Evolutionary conservation across 2,329 filamentous ascomycete species (phyloP), one percentile per base, ranked within the genome.

Genomic region (Monilinia aucupariae): DNA sequence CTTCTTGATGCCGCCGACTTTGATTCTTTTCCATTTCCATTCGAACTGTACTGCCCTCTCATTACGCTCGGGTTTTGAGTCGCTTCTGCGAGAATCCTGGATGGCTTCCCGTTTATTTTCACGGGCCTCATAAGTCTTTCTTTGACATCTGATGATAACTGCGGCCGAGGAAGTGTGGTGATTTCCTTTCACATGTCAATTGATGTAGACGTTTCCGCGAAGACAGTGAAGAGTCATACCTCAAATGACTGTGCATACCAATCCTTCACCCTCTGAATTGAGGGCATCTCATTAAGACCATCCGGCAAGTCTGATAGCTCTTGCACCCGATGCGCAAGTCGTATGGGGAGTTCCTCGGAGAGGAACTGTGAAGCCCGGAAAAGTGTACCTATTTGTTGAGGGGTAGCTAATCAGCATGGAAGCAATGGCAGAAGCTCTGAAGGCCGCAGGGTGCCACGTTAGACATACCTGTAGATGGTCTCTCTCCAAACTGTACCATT

Each of bases 171-270:
- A 7, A 99, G 82, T 62, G 85, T 86, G 69, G 92, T 97, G 76
- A 99, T 96, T 82, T 99, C 94, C 91, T 93, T 63, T 65, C 69
- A 70, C 67, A 71, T 71, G 71, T 74, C 65, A 73, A 65, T 64
- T 51, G 12, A 30, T 8, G 30, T 25, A 10, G 39, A 47, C 6
- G 20, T 59, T 52, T 66, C 52, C 66, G 10, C 53, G 27, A 41
- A 43, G 45, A 47, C 39, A 41, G 45, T 27, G 37, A 48, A 41
- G 60, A 39, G 41, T 47, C 83, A 71, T 84, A 96, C 92, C 86
- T 99, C 94, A 74, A 99, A 99, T 59, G 94, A 99, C 79, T 99
- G 94, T 68, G 93, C 94, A 76, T 99, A 99, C 94, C 94, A 99
- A 74, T 97, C 92, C 75, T 92, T 89, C 69, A 99, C 94, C 73